These are phyloP conservation scores for Ceratocystis cacaofunesta DNA, from an alignment of 2,329 filamentous ascomycete species.

Conservation along the genomic window DNA sequence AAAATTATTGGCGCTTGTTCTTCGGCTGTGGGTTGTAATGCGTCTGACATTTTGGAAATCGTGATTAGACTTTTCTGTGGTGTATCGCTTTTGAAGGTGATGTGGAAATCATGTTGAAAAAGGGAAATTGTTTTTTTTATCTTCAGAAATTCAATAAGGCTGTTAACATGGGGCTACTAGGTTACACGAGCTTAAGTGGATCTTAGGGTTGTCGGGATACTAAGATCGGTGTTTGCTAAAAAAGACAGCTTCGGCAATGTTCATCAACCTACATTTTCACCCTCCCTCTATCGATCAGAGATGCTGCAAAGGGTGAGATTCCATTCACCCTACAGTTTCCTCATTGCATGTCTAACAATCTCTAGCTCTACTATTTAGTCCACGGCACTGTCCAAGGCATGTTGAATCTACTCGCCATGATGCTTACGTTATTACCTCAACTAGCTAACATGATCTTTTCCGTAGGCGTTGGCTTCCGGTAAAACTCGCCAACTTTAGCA, in stretches of 20 bases:
- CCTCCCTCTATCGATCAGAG: too few relatives aligned
- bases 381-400: constrained; percentile 56
- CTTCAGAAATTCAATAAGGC: too few relatives aligned
- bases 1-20: constrained; percentile 32
- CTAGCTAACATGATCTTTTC: neutral
- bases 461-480: constrained; percentile 43
- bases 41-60: neutral
- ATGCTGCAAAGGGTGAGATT: too few relatives aligned
- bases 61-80: neutral
- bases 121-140: neutral
- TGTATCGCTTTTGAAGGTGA: neutral
- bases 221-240: neutral
- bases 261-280: too few relatives aligned
- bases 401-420: constrained; percentile 15
- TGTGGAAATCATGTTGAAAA: neutral
- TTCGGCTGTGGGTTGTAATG: neutral
- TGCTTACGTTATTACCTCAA: neutral
- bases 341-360: neutral
- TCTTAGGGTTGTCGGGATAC: neutral
- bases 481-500: constrained; percentile 11
- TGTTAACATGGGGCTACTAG: too few relatives aligned
- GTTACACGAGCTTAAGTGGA: neutral
- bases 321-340: too few relatives aligned
- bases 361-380: constrained; percentile 46
- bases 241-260: too few relatives aligned